These are phyloP conservation scores for Stemphylium beticola DNA, from an alignment of 2,329 filamentous ascomycete genomes.

Conservation along the genomic window DNA sequence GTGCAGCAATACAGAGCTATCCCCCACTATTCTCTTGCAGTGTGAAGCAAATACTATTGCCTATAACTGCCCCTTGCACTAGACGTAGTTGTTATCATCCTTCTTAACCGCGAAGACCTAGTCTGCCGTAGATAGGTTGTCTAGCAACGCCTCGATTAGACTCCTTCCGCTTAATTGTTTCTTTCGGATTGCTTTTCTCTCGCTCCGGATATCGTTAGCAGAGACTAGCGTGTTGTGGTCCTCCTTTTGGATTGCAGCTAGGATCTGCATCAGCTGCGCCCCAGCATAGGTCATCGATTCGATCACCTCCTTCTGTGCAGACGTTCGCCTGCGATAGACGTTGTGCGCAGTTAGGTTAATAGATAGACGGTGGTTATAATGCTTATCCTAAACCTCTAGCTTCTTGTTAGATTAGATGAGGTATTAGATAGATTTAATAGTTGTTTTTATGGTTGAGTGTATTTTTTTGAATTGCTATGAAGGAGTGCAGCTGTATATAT, in stretches of 20 bases:
- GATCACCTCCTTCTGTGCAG: slow-evolving; percentile 18
- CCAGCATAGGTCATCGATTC: slow-evolving; percentile 14
- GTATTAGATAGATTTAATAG: too few species aligned
- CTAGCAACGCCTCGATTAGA: slow-evolving; percentile 17
- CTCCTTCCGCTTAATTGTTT: slow-evolving; percentile 15
- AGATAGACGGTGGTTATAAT: slow-evolving; percentile 14
- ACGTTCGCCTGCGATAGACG: slow-evolving; percentile 15
- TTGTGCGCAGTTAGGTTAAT: slow-evolving; percentile 18
- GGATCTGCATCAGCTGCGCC: slow-evolving; percentile 14
- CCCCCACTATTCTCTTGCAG: too few species aligned
- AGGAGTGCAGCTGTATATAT: too few species aligned
- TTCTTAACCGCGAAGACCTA: slow-evolving; percentile 19
- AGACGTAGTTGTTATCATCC: slow-evolving; percentile 13
- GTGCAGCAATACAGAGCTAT: too few species aligned
- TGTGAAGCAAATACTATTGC: too few species aligned
- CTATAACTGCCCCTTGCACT: too few species aligned
- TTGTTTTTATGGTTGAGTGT: too few species aligned
- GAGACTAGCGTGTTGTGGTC: slow-evolving; percentile 15
- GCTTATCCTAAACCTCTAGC: slow-evolving; percentile 15
- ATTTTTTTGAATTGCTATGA: too few species aligned
- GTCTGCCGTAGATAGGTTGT: slow-evolving; percentile 14
- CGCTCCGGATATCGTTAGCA: slow-evolving; percentile 12
- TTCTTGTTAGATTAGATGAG: too few species aligned
- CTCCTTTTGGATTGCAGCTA: slow-evolving; percentile 14
- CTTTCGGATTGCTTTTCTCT: slow-evolving; percentile 16